Evolutionary conservation across 805 yeast species (phyloP), one percentile per base, ranked within the genome.

Genomic region (Allodekkera sacchari): DNA sequence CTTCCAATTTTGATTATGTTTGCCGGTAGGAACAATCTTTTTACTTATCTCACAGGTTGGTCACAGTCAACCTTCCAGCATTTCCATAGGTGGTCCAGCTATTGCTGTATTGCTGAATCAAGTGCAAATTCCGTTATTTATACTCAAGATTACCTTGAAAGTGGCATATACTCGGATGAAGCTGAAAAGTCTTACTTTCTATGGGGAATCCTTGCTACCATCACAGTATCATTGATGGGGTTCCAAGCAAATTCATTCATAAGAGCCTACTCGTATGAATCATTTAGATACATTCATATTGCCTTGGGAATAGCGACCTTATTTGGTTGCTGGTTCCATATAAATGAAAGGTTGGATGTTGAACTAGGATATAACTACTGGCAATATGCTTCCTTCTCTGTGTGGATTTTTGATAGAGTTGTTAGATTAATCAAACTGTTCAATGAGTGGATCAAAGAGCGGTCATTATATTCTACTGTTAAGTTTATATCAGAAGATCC

Each of bases 31-130:
- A 63, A 63, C 36, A 63, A 62, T 44, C 48, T 63, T 30, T 45
- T 58, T 41, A 57, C 49, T 31, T 62, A 59, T 56, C 27, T 62
- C 21, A 55, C 67, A 10, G 63, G 66, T 3, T 58, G 64, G 61
- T 38, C 48, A 3, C 57, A 53, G 32, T 37, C 63, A 11, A 48
- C 65, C 23, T 64, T 64, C 39, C 43, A 71, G 43, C 56, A 63
- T 17, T 68, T 68, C 44, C 94, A 83, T 54, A 74, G 64, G 50
- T 77, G 83, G 83, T 50, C 67, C 30, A 76, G 79, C 2, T 62
- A 80, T 44, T 56, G 63, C 1, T 55, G 63, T 41, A 44, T 57
- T 31, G n/a, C n/a, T n/a, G n/a, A n/a, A n/a, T n/a, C n/a, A n/a
- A n/a, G 12, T 15, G 37, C 56, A 8, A 71, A 66, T 37, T 58